These are phyloP conservation scores for Teunomyces tritomae DNA, from an alignment of 805 yeast species.

Conservation along the genomic window DNA sequence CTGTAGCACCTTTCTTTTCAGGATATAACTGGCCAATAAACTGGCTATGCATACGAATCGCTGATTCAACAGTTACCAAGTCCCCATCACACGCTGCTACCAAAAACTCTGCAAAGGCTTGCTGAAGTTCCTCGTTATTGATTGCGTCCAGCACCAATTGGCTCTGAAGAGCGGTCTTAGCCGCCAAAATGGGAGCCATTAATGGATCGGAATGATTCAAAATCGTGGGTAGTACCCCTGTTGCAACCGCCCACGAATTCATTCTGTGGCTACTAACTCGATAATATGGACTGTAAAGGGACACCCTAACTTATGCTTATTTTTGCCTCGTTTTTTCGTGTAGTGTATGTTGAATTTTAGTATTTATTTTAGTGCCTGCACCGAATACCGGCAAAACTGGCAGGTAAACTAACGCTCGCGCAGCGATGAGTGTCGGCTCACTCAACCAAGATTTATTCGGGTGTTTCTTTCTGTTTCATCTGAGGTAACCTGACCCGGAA, in stretches of 20 bases:
- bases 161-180: slow-evolving; percentile 22
- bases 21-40: slow-evolving; percentile 20
- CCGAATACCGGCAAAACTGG: not conserved
- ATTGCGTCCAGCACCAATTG: not conserved
- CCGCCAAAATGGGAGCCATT: slow-evolving; percentile 21
- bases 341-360: not conserved
- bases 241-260: not conserved
- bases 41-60: slow-evolving; percentile 19
- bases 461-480: not conserved
- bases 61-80: slow-evolving; percentile 30
- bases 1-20: slow-evolving; percentile 27
- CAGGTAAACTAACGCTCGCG: not conserved
- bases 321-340: not conserved
- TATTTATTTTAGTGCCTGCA: not conserved
- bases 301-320: not conserved
- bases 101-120: slow-evolving; percentile 21
- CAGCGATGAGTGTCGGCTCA: not conserved
- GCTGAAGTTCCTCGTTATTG: not conserved
- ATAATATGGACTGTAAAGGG: not conserved
- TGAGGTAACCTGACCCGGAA: not conserved
- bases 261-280: not conserved
- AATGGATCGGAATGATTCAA: slow-evolving; percentile 26
- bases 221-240: not conserved
- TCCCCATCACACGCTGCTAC: slow-evolving; percentile 39
- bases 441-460: not conserved